Evolutionary conservation across 352 stramenopile genomes (phyloP).

Genomic region (Globisporangium spiculum): DNA sequence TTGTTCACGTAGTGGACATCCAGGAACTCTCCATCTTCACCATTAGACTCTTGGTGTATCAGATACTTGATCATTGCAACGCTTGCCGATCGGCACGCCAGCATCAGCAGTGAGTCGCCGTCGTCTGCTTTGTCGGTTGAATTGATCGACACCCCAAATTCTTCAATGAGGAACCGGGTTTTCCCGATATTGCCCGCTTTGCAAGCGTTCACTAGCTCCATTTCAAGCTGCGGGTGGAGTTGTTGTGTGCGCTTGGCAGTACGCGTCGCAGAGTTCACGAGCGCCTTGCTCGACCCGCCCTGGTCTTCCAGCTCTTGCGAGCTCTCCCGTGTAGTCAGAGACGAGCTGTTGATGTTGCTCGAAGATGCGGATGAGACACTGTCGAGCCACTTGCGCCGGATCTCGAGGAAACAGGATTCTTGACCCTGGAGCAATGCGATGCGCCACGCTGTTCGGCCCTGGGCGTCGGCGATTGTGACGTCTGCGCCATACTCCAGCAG

Average conservation of each 20-base stretch:
- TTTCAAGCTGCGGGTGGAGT: constrained; percentile 38
- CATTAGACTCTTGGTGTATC: constrained; percentile 5
- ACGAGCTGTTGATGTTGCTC: not conserved
- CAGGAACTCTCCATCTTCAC: constrained; percentile 16
- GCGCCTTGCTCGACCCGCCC: constrained; percentile 7
- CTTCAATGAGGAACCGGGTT: constrained; percentile 35
- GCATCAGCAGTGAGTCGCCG: constrained; percentile 29
- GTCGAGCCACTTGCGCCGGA: constrained; percentile 57
- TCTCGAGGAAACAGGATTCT: constrained; percentile 61
- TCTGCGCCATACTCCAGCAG: constrained; percentile 51
- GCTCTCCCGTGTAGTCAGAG: not conserved
- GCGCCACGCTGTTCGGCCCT: constrained; percentile 55
- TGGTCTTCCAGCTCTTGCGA: constrained; percentile 7
- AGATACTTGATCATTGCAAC: constrained; percentile 23
- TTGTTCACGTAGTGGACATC: constrained; percentile 17
- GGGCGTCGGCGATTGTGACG: constrained; percentile 36
- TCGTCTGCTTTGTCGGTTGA: constrained; percentile 14
- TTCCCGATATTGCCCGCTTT: constrained; percentile 23
- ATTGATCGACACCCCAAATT: constrained; percentile 39
- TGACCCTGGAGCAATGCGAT: constrained; percentile 51
- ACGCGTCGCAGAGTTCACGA: constrained; percentile 17
- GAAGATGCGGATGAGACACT: not conserved
- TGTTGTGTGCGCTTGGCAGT: constrained; percentile 13
- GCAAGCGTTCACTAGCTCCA: constrained; percentile 25
- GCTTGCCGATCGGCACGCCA: constrained; percentile 24